A percentile compares a stretch with the other conserved stretches of the same genome.
These are phyloP conservation scores for Tricholoma saponaceum DNA, from an alignment of 768 basidiomycete genomes.

Conservation along the genomic window DNA sequence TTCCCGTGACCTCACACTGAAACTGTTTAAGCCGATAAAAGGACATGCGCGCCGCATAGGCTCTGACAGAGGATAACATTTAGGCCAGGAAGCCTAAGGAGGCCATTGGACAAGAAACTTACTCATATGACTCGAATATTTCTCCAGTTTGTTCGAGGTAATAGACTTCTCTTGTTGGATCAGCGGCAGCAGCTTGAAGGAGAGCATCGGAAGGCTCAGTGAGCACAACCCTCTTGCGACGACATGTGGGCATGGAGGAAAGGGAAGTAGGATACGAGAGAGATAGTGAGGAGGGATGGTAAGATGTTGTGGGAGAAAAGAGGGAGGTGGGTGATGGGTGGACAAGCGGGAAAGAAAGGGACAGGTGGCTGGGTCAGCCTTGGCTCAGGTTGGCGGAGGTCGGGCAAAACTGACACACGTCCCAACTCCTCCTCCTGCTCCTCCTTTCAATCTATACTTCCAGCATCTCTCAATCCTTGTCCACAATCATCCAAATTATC, in stretches of 20 bases:
- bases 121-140: conserved; percentile 97
- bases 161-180: conserved; percentile 76
- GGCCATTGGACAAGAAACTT: conserved; percentile 32
- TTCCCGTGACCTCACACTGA: conserved; percentile 96
- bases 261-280: conserved; percentile 11
- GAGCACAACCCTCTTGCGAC: conserved; percentile 87
- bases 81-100: conserved; percentile 21
- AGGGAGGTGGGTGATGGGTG: conserved; percentile 45
- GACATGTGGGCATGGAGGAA: conserved; percentile 74
- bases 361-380: conserved; percentile 42
- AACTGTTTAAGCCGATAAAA: conserved; percentile 95
- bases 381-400: conserved; percentile 38
- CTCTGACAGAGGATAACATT: conserved; percentile 29
- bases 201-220: conserved; percentile 74
- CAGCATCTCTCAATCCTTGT: conserved; percentile 6
- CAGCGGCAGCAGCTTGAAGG: conserved; percentile 57
- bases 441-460: conserved; percentile 5
- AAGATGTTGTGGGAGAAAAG: conserved; percentile 25
- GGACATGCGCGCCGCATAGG: conserved; percentile 88
- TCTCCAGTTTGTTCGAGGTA: conserved; percentile 94
- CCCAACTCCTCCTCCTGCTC: conserved; percentile 2
- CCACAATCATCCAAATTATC: neutral
- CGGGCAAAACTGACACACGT: conserved; percentile 36
- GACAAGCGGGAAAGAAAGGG: conserved; percentile 54
- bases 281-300: conserved; percentile 14